Percentiles rank a stretch among this genome's conserved stretches.
Conservation (phyloP, 2,329 filamentous ascomycete genomes). For the Phaeomoniella chlamydospora region DNA sequence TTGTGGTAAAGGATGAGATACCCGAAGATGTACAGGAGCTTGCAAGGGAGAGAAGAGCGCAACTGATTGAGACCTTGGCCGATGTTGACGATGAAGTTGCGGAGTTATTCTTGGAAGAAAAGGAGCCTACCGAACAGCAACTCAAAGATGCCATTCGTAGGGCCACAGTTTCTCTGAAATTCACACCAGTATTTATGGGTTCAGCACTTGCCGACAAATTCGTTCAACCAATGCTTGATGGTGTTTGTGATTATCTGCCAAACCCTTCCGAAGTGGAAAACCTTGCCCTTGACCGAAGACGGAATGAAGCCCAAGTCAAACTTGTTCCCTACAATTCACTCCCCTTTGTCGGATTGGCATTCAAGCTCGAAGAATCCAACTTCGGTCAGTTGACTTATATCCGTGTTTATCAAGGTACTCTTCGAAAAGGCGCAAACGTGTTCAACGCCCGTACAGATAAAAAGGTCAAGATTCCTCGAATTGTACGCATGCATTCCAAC, state of each 20-base stretch:
- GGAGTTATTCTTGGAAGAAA: constrained; percentile 82
- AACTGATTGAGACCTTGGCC: constrained; percentile 84
- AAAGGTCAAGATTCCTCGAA: constrained; percentile 91
- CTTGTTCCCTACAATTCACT: constrained; percentile 86
- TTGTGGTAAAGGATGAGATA: constrained; percentile 65
- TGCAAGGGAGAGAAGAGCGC: constrained; percentile 66
- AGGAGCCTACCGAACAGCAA: constrained; percentile 62
- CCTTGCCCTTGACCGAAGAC: constrained; percentile 69
- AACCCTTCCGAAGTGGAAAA: constrained; percentile 85
- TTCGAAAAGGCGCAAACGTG: constrained; percentile 78
- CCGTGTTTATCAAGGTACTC: constrained; percentile 86
- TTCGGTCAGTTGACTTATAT: constrained; percentile 98
- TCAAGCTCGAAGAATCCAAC: constrained; percentile 98
- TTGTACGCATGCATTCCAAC: constrained; percentile 98
- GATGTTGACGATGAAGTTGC: constrained; percentile 98
- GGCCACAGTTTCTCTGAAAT: constrained; percentile 77
- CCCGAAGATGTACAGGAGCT: constrained; percentile 65
- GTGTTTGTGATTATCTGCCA: constrained; percentile 88
- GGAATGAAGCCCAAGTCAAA: constrained; percentile 65
- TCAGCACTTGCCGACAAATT: constrained; percentile 89
- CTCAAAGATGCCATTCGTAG: constrained; percentile 87
- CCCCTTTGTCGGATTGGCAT: constrained; percentile 88
- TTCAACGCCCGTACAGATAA: constrained; percentile 91
- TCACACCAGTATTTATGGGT: constrained; percentile 92
- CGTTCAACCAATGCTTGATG: constrained; percentile 92